Base-by-base conservation (phyloP, 2,329 filamentous ascomycete genomes). In the Hypomyces rosellus region DNA sequence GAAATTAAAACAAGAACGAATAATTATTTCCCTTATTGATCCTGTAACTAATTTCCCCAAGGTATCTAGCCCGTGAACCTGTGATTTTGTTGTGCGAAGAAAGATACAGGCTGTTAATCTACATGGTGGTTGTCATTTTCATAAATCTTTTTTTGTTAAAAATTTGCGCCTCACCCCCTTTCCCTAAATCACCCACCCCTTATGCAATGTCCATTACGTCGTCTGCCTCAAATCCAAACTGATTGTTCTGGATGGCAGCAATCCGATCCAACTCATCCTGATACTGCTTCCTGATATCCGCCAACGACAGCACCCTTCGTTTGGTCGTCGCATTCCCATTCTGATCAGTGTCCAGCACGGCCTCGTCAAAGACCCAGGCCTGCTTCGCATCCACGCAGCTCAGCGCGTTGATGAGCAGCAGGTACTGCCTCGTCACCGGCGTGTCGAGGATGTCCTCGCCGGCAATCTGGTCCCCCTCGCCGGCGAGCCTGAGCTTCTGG, bases 351-450 rank as follows among this genome's bases (percentile, higher is more conserved):
- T 51, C 57, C 8, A 57, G 48, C 8, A 56, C 33, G 12, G 65
- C 60, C 47, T 69, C 64, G 65, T 66, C 61, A 45, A 80, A 83
- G 65, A 95, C 81, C 80, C 95, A 99, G 61, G 96, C 87, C 55
- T 88, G 82, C 58, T 79, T 82, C 51, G 84, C 75, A 45, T 88
- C 83, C 38, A 96, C 89, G 56, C 89, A 96, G 57, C 87, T 89
- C 54, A 99, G 75, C 1, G 89, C 85, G 65, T 99, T 99, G 72
- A 99, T 95, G 41, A 99, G 79, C 54, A 90, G 78, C n/a, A 97
- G 73, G 61, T 95, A 93, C 61, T 89, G 86, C 58, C 87, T 81
- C 43, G 85, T 83, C 33, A 88, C 76, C 1, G 77, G 75, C 0
- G 82, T 85, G 58, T 85, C 82, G 11, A 83, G 70, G 4, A 75